phyloP scores from a whole-genome alignment of 2,329 filamentous ascomycete genomes.

The Chaetomium sp. region DNA sequence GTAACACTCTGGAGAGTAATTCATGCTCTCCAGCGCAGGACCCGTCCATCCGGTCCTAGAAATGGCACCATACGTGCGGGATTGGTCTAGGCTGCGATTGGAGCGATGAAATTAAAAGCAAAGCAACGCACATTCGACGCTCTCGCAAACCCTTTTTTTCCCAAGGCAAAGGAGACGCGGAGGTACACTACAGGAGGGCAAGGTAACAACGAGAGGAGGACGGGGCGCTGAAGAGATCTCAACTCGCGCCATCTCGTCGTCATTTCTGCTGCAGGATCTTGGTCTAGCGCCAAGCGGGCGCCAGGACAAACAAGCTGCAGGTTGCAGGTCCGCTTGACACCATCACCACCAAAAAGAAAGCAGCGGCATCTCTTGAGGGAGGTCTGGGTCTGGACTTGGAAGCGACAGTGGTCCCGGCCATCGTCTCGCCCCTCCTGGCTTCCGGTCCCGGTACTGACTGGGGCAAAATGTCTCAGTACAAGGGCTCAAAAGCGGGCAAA shows the following conservation, averaged over 20 bases:
- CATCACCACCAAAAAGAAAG: not conserved
- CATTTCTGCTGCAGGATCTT: conserved; percentile 14
- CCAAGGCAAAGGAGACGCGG: no score
- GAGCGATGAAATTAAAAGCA: no score
- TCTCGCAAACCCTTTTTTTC: no score
- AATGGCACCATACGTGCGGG: no score
- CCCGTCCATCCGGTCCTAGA: no score
- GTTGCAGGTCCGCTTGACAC: not conserved
- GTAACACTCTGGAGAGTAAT: no score
- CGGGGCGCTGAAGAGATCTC: not conserved
- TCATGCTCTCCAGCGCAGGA: no score
- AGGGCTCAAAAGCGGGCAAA: not conserved
- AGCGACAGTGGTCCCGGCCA: not conserved
- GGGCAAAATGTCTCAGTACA: conserved; percentile 1
- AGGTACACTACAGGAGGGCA: no score
- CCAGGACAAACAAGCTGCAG: not conserved
- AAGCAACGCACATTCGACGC: no score
- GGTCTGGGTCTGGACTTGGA: not conserved
- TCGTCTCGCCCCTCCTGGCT: not conserved
- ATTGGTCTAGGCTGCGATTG: no score
- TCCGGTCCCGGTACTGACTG: not conserved
- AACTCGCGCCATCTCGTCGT: conserved; percentile 10
- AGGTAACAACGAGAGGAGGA: no score
- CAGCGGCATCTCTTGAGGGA: not conserved
- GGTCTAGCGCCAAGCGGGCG: conserved; percentile 7